Evolutionary conservation across 2,329 filamentous ascomycete species (phyloP).

Genomic region (Colletotrichum sp.): DNA sequence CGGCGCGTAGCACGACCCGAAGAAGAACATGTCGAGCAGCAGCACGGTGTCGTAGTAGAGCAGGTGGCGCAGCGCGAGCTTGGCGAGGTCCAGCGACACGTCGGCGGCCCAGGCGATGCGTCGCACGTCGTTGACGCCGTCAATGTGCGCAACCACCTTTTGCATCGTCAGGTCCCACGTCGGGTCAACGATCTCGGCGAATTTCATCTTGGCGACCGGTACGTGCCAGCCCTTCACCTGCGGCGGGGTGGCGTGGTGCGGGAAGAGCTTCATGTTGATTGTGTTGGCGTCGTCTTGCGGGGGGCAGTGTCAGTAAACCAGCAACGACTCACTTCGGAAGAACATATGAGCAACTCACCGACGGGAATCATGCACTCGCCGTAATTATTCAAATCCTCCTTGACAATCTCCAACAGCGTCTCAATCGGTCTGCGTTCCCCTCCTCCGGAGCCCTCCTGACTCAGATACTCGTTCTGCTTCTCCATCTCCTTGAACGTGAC

Average conservation of each 20-base stretch:
- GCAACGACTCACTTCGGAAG: not conserved
- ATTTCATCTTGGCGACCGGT: conserved; percentile 75
- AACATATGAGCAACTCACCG: conserved; percentile 56
- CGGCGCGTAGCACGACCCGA: conserved; percentile 87
- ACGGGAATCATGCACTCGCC: conserved; percentile 99
- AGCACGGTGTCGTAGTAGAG: conserved; percentile 92
- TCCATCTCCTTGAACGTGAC: conserved; percentile 88
- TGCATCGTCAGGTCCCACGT: conserved; percentile 80
- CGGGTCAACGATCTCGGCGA: conserved; percentile 66
- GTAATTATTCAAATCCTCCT: conserved; percentile 93
- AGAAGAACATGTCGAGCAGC: conserved; percentile 94
- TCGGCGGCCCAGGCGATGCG: conserved; percentile 86
- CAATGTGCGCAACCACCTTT: conserved; percentile 83
- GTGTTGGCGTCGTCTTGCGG: conserved; percentile 86
- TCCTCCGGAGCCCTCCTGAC: conserved; percentile 55
- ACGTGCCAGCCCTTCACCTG: conserved; percentile 89
- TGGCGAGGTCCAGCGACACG: conserved; percentile 84
- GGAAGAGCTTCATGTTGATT: conserved; percentile 95
- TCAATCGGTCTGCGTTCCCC: conserved; percentile 70
- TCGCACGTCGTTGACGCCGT: conserved; percentile 88
- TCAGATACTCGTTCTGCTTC: conserved; percentile 86
- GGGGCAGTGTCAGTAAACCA: not conserved
- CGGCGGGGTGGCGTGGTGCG: conserved; percentile 77
- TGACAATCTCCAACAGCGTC: conserved; percentile 80
- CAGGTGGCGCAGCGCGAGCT: conserved; percentile 85